Base-by-base conservation (phyloP, 2,329 filamentous ascomycete species). In the Lachnellula arida region DNA sequence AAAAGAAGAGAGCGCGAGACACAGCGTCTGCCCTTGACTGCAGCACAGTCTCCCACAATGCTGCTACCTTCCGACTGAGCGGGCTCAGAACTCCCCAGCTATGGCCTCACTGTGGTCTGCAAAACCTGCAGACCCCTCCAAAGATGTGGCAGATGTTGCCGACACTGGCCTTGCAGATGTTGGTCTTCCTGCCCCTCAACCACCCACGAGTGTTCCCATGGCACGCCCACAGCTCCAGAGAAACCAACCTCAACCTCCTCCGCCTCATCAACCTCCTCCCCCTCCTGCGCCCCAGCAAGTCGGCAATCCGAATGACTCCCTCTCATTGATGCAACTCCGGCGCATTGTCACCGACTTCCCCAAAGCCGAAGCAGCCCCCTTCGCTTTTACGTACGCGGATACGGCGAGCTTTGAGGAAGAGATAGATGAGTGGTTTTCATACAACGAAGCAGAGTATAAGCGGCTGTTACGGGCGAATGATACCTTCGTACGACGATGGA, bases 341-440 rank as follows among this genome's bases (percentile, higher is more conserved):
- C 84, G 82, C 62, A 81, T 92, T 53, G 86, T 92, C 17, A 82
- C 84, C 60, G 88, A 92, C 57, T 84, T 90, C 63, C 87, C 87
- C 15, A 83, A 82, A 60, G 70, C 78, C 51, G 88, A 91, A 62
- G 81, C 87, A 49, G 77, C 81, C 44, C 84, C 85, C 11, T 99
- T 99, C 76, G 91, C 94, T 58, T 99, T 96, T 70, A 82, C 82
- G 60, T 93, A 93, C 74, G 76, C 81, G 25, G 88, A 93, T 71
- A 81, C 81, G 54, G 85, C 86, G 22, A 76, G 84, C 0, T 87
- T 96, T 65, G 84, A 89, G 17, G 90, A 94, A 61, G 94, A 99
- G 76, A 79, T 99, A 48, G 91, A 97, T 70, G 94, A 99, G 74
- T 99, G 94, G 94, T 99, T 99, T 73, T 85, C 87, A 52, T 97